A percentile compares a stretch with the other conserved stretches of the same genome.
These are phyloP conservation scores for Penicillium sp. DNA, from an alignment of 2,329 filamentous ascomycete genomes.

Conservation along the genomic window DNA sequence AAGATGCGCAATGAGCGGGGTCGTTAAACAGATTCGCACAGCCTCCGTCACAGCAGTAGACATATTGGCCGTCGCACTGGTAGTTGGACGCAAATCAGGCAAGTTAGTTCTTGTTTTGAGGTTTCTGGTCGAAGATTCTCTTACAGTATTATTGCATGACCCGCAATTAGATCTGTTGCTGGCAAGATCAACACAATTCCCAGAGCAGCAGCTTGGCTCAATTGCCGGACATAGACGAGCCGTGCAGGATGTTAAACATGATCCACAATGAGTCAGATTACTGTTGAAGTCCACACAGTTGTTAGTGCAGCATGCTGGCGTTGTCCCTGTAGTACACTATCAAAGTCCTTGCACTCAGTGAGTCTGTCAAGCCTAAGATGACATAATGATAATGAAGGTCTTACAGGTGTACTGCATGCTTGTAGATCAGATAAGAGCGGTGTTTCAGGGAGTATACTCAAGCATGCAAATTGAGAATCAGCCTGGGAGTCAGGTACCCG, in stretches of 20 bases:
- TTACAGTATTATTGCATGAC: constrained; percentile 1
- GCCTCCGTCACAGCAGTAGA: neutral
- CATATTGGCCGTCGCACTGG: constrained; percentile 1
- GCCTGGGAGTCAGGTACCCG: neutral
- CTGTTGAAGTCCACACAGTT: constrained; percentile 5
- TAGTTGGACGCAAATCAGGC: neutral
- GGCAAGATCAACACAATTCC: constrained; percentile 6
- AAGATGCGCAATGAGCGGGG: constrained; percentile 4
- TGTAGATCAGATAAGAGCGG: neutral
- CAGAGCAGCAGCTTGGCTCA: constrained; percentile 4
- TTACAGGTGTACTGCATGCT: constrained; percentile 2
- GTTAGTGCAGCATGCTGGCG: constrained; percentile 1
- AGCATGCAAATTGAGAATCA: neutral
- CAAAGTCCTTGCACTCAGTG: neutral
- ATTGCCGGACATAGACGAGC: constrained; percentile 4
- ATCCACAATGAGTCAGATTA: constrained; percentile 1
- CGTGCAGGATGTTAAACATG: constrained; percentile 2
- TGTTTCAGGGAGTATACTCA: neutral
- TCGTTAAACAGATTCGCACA: constrained; percentile 2
- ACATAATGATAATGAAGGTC: neutral
- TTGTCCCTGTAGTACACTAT: neutral
- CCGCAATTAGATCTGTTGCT: constrained; percentile 5
- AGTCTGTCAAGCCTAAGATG: neutral
- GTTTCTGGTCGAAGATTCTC: neutral
- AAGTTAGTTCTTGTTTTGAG: too few species aligned